Percentiles rank a stretch among this genome's conserved stretches.
These are phyloP conservation scores for Parastagonospora avenae DNA, from an alignment of 2,329 filamentous ascomycete genomes.

Conservation along the genomic window DNA sequence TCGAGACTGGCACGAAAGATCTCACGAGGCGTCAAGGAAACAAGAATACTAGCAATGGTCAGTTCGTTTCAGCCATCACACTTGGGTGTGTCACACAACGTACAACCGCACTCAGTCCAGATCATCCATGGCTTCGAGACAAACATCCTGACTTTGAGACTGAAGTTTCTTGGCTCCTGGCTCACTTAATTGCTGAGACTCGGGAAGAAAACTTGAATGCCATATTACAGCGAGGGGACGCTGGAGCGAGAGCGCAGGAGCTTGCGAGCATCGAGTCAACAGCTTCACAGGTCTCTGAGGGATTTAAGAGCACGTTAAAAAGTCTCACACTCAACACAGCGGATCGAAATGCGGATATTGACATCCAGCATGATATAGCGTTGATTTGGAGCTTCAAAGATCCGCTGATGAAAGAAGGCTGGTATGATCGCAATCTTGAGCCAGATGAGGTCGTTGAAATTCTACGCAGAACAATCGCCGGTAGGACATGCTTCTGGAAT, in stretches of 20 bases:
- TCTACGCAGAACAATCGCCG: not conserved
- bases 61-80: not conserved
- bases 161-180: not conserved
- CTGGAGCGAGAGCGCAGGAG: not conserved
- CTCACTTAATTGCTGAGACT: slow-evolving; percentile 1
- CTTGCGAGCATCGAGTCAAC: not conserved
- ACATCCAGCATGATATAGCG: not conserved
- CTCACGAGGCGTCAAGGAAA: not conserved
- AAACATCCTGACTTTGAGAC: not conserved
- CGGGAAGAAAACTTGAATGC: not conserved
- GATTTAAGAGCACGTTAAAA: not conserved
- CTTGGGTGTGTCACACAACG: not conserved
- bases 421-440: not conserved
- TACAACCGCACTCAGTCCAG: not conserved
- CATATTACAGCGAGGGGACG: not conserved
- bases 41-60: not conserved
- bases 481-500: slow-evolving; percentile 2
- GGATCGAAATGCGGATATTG: not conserved
- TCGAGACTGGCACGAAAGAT: not conserved
- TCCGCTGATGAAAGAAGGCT: not conserved
- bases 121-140: slow-evolving; percentile 2
- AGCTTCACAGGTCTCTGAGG: not conserved
- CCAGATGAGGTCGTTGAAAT: not conserved
- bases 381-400: not conserved
- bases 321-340: not conserved